Evolutionary conservation across 2,329 filamentous ascomycete species (phyloP).

Genomic region (Plenodomus tracheiphilus): DNA sequence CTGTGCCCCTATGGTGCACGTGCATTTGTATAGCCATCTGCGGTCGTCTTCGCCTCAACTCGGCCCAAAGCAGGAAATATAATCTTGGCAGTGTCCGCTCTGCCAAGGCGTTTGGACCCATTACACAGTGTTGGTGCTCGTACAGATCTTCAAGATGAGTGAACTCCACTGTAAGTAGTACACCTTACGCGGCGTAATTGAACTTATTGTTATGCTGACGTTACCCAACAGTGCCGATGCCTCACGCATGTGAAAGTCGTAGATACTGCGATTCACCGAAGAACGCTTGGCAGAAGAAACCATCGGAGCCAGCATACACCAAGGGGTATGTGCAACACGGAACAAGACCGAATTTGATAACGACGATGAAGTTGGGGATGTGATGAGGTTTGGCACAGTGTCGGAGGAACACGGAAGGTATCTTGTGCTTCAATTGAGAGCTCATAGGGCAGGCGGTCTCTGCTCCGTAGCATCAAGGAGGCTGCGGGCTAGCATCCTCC

Average conservation of each 20-base stretch:
- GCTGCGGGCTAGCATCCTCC: conserved; percentile 19
- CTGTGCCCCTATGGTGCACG: conserved; percentile 23
- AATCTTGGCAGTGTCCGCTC: conserved; percentile 27
- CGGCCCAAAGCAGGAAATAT: conserved; percentile 13
- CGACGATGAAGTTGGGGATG: not conserved
- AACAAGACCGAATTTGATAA: not conserved
- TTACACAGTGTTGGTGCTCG: conserved; percentile 8
- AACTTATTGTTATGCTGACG: not conserved
- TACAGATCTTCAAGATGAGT: conserved; percentile 1
- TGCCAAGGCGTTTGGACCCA: conserved; percentile 29
- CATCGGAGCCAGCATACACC: not conserved
- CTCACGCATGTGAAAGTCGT: not conserved
- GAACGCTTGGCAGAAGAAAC: not conserved
- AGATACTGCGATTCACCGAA: not conserved
- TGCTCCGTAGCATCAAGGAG: conserved; percentile 4
- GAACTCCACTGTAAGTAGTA: conserved; percentile 3
- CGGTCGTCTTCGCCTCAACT: conserved; percentile 25
- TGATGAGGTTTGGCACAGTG: no score
- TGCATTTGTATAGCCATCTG: conserved; percentile 23
- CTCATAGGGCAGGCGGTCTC: not conserved
- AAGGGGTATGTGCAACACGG: not conserved
- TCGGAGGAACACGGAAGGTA: not conserved
- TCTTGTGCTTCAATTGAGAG: not conserved
- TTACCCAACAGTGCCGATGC: not conserved
- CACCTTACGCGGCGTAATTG: conserved; percentile 3